Evolutionary conservation across 192 early-diverging fungal species (phyloP), one percentile per base, ranked within the genome.

Genomic region (Gonapodya prolifera): DNA sequence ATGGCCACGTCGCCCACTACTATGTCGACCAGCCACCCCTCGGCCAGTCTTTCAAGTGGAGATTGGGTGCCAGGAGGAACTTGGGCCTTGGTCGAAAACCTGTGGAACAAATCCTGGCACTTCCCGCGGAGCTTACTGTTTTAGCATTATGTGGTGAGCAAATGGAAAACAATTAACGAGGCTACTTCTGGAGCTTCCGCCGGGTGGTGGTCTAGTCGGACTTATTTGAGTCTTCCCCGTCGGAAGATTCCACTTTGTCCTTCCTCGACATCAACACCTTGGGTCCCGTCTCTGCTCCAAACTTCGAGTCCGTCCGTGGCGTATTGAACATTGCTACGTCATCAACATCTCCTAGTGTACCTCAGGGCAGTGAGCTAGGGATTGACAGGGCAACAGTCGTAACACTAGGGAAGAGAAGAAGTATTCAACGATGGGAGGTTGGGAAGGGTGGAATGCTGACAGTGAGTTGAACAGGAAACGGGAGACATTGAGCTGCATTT

Each of bases 1-100:
- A 93, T 81, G 92, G 92, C 8, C 82, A 86, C 34, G 35, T 94
- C 69, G 78, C 91, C 13, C 92, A 92, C 78, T 93, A 89, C 78
- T 77, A 79, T 1, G 76, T 94, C 34, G 90, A 88, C 35, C 85
- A 85, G 34, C 1, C 75, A 61, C 76, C 35, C 18, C 76, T 32
- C 28, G 79, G 33, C 23, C 23, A 33, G 69, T 23, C 30, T 13
- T 71, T 34, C 30, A 70, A 83, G 28, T 45, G 82, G 34, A 34
- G 0, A 35, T 76, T 88, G 30, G 74, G 82, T n/a, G 75, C 74
- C 29, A 91, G 83, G 76, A 87, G 76, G 18, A 69, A 83, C 34
- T 78, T 91, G 33, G 90, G 87, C 35, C 85, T 87, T 29, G 90
- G 90, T 0, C 82, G 83, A 61, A 91, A 90, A 70, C 76, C 85